Evolutionary conservation across 108 stramenopile species (phyloP).

Genomic region (Cylindrotheca closterium): DNA sequence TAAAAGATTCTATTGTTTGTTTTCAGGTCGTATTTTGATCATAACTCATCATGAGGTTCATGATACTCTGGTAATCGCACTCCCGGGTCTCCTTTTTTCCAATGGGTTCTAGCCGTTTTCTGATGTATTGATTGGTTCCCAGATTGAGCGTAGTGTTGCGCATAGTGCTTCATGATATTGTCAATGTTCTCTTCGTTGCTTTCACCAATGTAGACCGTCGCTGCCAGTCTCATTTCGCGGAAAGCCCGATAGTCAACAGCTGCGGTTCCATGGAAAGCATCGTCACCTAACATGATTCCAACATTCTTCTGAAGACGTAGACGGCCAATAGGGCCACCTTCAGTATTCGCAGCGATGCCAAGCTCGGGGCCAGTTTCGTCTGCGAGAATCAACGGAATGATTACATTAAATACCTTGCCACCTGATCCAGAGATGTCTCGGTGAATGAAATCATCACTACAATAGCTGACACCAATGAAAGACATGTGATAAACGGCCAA

Average conservation of each 20-base stretch:
- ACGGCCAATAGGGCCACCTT: slow-evolving; percentile 13
- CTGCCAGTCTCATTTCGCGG: slow-evolving; percentile 49
- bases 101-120: slow-evolving; percentile 28
- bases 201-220: slow-evolving; percentile 60
- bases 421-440: slow-evolving; percentile 55
- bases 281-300: slow-evolving; percentile 53
- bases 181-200: slow-evolving; percentile 37
- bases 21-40: too few relatives aligned
- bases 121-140: slow-evolving; percentile 13
- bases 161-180: slow-evolving; percentile 14
- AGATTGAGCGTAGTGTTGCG: slow-evolving; percentile 30
- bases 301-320: slow-evolving; percentile 43
- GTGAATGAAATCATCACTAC: slow-evolving; percentile 51
- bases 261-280: slow-evolving; percentile 52
- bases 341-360: slow-evolving; percentile 8
- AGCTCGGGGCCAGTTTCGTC: slow-evolving; percentile 62
- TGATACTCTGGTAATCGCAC: slow-evolving; percentile 6
- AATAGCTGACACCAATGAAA: slow-evolving; percentile 60
- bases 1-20: too few relatives aligned
- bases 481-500: slow-evolving; percentile 57
- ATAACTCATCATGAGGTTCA: too few relatives aligned
- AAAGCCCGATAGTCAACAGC: slow-evolving; percentile 46
- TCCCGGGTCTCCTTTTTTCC: slow-evolving; percentile 25
- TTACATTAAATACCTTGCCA: slow-evolving; percentile 58
- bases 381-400: slow-evolving; percentile 51